These are phyloP conservation scores for Eimeria acervulina DNA, from an alignment of 169 alveolate species.

Conservation along the genomic window DNA sequence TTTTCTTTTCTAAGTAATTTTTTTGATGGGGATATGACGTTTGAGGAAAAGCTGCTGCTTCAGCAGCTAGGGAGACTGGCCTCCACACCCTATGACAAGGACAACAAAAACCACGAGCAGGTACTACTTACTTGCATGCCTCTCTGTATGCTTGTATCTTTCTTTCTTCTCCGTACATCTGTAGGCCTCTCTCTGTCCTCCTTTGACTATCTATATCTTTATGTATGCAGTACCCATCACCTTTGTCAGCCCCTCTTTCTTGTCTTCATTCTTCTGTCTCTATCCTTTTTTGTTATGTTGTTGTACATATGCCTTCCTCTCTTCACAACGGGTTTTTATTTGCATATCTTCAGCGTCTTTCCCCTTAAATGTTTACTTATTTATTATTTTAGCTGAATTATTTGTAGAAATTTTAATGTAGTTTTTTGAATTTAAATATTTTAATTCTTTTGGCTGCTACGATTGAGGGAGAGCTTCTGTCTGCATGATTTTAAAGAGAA, in stretches of 20 bases:
- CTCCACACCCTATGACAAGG: constrained; percentile 32
- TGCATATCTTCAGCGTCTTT: no score
- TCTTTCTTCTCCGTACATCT: background rate
- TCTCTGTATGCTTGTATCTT: background rate
- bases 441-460: no score
- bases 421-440: no score
- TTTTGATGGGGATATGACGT: constrained; percentile 45
- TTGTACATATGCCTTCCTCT: background rate
- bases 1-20: constrained; percentile 30
- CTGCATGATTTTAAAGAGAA: no score
- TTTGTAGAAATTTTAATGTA: no score
- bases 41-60: constrained; percentile 36
- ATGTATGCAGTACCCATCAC: no score
- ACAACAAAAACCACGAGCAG: background rate
- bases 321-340: background rate
- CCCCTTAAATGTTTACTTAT: no score
- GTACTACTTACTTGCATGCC: background rate
- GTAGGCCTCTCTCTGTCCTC: background rate
- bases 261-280: no score
- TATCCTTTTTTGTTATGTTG: no score
- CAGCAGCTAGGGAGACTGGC: constrained; percentile 20
- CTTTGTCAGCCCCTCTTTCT: no score
- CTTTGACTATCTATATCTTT: background rate
- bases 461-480: no score
- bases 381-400: no score